Evolutionary conservation across 116 monocot species (phyloP).

Genomic region (Trichopus zeylanicus): DNA sequence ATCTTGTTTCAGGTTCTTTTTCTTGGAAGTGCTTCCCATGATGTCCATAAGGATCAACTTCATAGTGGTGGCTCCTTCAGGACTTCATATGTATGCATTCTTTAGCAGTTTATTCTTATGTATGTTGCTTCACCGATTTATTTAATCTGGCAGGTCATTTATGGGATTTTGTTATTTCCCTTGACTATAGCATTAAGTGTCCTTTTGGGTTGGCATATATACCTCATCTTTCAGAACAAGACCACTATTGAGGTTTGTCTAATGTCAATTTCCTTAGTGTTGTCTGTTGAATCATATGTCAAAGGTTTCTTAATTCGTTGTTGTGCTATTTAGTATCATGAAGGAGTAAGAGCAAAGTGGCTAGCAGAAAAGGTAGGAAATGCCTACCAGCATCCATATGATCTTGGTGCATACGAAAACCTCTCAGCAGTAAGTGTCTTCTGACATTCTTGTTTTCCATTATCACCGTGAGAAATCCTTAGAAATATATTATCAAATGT

Average conservation of each 20-base stretch:
- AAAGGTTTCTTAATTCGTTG: background rate
- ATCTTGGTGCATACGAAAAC: conserved; percentile 88
- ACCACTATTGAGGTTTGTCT: conserved; percentile 84
- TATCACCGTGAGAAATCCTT: background rate
- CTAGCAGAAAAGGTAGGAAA: conserved; percentile 79
- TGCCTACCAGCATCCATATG: conserved; percentile 78
- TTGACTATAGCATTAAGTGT: conserved; percentile 70
- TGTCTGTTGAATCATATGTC: background rate
- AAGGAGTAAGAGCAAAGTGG: conserved; percentile 97
- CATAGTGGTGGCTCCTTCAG: conserved; percentile 56
- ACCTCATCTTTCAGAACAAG: conserved; percentile 76
- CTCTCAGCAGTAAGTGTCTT: conserved; percentile 51
- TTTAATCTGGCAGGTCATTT: conserved; percentile 56
- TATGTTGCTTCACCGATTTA: background rate
- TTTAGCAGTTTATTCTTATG: background rate
- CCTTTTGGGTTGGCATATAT: conserved; percentile 87
- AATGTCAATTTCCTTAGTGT: background rate
- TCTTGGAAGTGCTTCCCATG: conserved; percentile 54
- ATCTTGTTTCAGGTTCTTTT: conserved; percentile 55
- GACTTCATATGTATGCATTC: conserved; percentile 50
- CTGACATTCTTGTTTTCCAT: background rate
- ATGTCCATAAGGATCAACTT: conserved; percentile 48
- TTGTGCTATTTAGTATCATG: conserved; percentile 69
- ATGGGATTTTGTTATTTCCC: conserved; percentile 71
- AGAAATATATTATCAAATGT: background rate